Evolutionary conservation across 2,329 filamentous ascomycete genomes (phyloP), one percentile per base, ranked within the genome.

Genomic region (Xylariaceae sp.): DNA sequence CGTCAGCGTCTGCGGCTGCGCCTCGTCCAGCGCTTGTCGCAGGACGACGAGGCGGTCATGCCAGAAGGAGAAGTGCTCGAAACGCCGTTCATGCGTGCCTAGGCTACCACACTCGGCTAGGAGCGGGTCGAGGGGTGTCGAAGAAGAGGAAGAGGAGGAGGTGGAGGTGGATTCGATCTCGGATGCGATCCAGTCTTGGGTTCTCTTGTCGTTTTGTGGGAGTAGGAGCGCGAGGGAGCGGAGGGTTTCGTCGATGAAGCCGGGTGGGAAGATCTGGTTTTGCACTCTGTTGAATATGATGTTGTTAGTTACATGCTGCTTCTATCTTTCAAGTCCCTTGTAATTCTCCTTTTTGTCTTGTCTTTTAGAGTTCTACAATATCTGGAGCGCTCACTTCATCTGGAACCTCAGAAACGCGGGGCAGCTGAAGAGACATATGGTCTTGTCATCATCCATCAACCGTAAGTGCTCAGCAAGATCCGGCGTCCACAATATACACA

Each of bases 1-100:
- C 0, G 55, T 56, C 1, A 73, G 29, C 0, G 57, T 65, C 22
- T 53, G 53, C 6, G 68, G 62, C 38, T 59, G 47, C 4, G 67
- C 48, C 47, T 73, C 60, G 49, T 74, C 63, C 37, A 68, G 69
- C 14, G 56, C 59, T 41, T 72, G 63, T 54, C 73, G 72, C 2
- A 75, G 49, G 1, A 68, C 64, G 1, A 70, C 59, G 0, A 75
- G 54, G 0, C 67, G 62, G 34, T 75, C 69, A 20, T 63, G 62
- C 71, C 72, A 75, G 53, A 64, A 68, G 0, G 36, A 42, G 44
- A 70, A 69, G 2, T 54, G 54, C 14, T 64, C 59, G 6, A 68
- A 57, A 11, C 58, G 61, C 5, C 67, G 54, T 25, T 66, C 57
- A 22, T 66, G 58, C 6, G 60, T 50, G 22, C 51, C 56, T 3